These are phyloP conservation scores for Rhexocercosporidium sp. DNA, from an alignment of 2,329 filamentous ascomycete species.

Conservation along the genomic window DNA sequence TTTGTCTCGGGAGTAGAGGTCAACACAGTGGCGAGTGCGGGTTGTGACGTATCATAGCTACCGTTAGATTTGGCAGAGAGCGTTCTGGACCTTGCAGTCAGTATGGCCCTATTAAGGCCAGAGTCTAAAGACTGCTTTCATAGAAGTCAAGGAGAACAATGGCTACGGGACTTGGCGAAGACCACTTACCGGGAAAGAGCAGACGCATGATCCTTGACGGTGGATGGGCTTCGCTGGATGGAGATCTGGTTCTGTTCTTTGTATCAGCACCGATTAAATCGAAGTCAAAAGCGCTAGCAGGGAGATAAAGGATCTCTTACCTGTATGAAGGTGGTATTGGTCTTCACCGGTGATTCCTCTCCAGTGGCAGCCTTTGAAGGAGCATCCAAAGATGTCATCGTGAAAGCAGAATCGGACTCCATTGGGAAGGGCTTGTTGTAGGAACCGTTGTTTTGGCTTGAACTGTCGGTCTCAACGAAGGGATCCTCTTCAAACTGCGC, in stretches of 20 bases:
- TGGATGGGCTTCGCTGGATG: constrained; percentile 35
- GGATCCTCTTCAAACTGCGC: constrained; percentile 17
- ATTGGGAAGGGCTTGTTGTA: constrained; percentile 5
- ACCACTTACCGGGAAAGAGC: constrained; percentile 23
- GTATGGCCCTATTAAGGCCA: neutral
- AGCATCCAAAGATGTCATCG: constrained; percentile 22
- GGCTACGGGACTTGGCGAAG: neutral
- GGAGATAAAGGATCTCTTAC: neutral
- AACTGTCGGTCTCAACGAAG: neutral
- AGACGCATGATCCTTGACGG: constrained; percentile 30
- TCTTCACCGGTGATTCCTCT: constrained; percentile 6
- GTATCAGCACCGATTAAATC: neutral
- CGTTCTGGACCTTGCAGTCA: neutral
- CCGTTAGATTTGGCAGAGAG: constrained; percentile 34
- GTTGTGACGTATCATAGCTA: constrained; percentile 24
- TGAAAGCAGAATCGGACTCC: constrained; percentile 30
- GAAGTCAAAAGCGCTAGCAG: neutral
- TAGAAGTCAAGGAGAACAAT: neutral
- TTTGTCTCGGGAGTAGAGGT: constrained; percentile 1
- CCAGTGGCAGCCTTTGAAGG: neutral
- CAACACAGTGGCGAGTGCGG: constrained; percentile 20
- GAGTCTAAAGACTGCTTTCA: neutral
- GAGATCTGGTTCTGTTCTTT: constrained; percentile 32
- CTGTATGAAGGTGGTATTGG: constrained; percentile 30
- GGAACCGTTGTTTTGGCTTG: neutral